A percentile compares a stretch with the other conserved stretches of the same genome.
Conservation (phyloP, 441 rosid genomes). For the Populus hybrid region DNA sequence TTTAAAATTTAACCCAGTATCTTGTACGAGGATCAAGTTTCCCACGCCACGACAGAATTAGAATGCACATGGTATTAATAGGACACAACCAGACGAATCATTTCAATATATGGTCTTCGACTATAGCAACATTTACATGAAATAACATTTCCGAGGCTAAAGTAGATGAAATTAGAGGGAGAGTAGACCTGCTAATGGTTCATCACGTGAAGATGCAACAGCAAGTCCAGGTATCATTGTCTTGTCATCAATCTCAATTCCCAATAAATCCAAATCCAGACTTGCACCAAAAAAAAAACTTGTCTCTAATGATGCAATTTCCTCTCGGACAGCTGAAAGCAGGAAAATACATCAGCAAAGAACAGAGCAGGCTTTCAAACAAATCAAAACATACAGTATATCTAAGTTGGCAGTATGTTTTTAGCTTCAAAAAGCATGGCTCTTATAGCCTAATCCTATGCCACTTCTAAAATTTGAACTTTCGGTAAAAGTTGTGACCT, state of each 20-base stretch:
- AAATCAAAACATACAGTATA: background rate
- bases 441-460: background rate
- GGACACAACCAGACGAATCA: background rate
- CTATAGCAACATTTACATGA: background rate
- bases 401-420: background rate
- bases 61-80: background rate
- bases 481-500: background rate
- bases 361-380: background rate
- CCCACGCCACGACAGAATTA: background rate
- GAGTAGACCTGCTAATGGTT: slow-evolving; percentile 76
- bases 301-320: slow-evolving; percentile 54
- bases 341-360: slow-evolving; percentile 15
- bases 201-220: slow-evolving; percentile 86
- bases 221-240: slow-evolving; percentile 89
- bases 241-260: slow-evolving; percentile 70
- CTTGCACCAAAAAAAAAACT: slow-evolving; percentile 72
- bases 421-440: background rate
- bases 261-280: slow-evolving; percentile 88
- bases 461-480: background rate
- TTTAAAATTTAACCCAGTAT: background rate
- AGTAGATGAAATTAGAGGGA: slow-evolving; percentile 11
- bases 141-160: background rate
- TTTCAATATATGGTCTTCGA: background rate
- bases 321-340: slow-evolving; percentile 62
- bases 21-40: background rate